A percentile compares a stretch with the other conserved stretches of the same genome.
Evolutionary conservation across 768 basidiomycete genomes (phyloP).

Genomic region (Jaapia argillacea): DNA sequence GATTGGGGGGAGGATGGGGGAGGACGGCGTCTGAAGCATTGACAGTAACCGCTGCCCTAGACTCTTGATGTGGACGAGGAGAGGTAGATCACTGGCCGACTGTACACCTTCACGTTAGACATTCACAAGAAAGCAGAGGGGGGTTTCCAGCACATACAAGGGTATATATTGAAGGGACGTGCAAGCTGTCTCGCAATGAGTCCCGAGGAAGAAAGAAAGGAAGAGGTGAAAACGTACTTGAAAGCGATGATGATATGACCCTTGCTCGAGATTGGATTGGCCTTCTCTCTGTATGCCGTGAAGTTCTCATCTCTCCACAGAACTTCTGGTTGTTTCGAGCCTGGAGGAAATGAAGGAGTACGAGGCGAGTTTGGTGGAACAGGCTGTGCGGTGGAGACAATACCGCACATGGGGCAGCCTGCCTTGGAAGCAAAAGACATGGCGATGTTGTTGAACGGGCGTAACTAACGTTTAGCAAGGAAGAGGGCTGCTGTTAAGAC

Average conservation of each 20-base stretch:
- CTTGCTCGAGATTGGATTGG: slow-evolving; percentile 60
- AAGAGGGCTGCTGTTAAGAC: too few relatives aligned
- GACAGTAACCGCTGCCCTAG: slow-evolving; percentile 47
- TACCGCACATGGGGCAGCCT: slow-evolving; percentile 72
- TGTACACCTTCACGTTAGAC: slow-evolving; percentile 15
- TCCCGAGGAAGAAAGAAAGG: slow-evolving; percentile 3
- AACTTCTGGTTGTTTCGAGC: slow-evolving; percentile 44
- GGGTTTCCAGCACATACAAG: slow-evolving; percentile 42
- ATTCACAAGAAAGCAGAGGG: too few relatives aligned
- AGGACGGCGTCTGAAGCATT: slow-evolving; percentile 32
- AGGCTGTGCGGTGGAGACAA: slow-evolving; percentile 46
- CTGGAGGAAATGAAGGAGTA: slow-evolving; percentile 30
- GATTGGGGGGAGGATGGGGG: slow-evolving; percentile 10
- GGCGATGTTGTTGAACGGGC: too few relatives aligned
- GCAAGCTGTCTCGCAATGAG: slow-evolving; percentile 38
- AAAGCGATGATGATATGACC: slow-evolving; percentile 67
- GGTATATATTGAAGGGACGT: slow-evolving; percentile 70
- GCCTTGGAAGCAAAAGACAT: slow-evolving; percentile 53
- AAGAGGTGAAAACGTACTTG: slow-evolving; percentile 48
- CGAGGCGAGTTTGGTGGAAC: slow-evolving; percentile 33
- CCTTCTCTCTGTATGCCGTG: slow-evolving; percentile 62
- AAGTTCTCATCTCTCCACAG: slow-evolving; percentile 74
- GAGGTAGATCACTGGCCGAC: slow-evolving; percentile 69
- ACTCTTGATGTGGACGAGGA: slow-evolving; percentile 53
- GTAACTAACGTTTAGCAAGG: too few relatives aligned